Base-by-base conservation (phyloP, 805 yeast genomes). In the Millerozyma acaciae region DNA sequence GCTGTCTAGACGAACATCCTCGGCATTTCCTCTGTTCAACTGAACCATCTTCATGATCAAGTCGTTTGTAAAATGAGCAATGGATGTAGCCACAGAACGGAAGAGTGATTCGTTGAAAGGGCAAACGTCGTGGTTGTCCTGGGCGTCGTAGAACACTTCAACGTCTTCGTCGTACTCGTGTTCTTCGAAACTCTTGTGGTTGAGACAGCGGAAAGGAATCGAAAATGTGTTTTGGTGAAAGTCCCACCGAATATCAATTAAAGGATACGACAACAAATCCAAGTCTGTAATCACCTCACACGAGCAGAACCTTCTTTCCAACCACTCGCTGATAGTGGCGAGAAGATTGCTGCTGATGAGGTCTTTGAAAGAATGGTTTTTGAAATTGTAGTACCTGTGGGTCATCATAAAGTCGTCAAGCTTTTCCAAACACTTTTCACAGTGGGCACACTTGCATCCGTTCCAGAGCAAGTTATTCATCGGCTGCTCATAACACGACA, bases 381-480 rank as follows among this genome's bases (percentile, higher is more conserved):
- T 50, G 4, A 52, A 52, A 38, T 74, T 75, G 45, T 68, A 79
- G 50, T 76, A 78, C 31, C 74, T 75, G 48, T 84, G 94, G 30
- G 73, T 68, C 70, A 79, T 71, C 30, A 83, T 53, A 43, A 69
- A 82, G 10, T 71, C 65, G 44, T 84, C 94, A 31, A 78, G 63
- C 8, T 71, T 42, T 0, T 70, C 70, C 16, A 83, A 53, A 25
- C 60, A 62, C 33, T 59, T 60, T 9, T 59, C 57, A 46, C 94
- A 84, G 42, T 68, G 73, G 1, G 43, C 39, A 50, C 94, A 84
- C 23, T 68, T 69, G 52, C 90, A 83, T 0, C 90, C 90, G 49
- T 82, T 83, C 89, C 90, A 84, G 16, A 84, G 53, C 32, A 84
- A 42, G 40, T 80, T 83, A 28, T 85, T 81, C 50, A 78, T 76